phyloP scores from a whole-genome alignment of 306 rosid genomes.

The Acacia confusa region DNA sequence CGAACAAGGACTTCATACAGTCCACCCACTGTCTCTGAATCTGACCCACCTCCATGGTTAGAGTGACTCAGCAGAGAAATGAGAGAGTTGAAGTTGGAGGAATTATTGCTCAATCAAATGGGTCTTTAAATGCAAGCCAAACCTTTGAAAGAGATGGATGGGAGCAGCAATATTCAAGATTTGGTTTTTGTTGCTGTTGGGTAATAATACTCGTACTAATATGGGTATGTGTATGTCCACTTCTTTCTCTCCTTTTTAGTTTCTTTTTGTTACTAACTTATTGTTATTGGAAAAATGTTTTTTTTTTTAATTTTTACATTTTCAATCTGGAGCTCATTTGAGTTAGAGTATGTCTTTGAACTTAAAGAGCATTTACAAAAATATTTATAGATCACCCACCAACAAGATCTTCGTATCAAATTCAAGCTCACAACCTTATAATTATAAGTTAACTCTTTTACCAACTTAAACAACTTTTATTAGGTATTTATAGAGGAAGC shows the following conservation, averaged over 20 bases:
- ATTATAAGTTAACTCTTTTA: too few relatives aligned
- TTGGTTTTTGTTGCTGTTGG: conserved; percentile 18
- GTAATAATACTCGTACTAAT: not conserved
- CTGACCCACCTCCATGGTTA: conserved; percentile 83
- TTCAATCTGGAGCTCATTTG: too few relatives aligned
- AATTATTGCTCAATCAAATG: conserved; percentile 43
- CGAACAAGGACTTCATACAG: conserved; percentile 65
- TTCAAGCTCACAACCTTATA: too few relatives aligned
- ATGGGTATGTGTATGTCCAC: not conserved
- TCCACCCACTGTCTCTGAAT: conserved; percentile 90
- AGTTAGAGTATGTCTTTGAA: too few relatives aligned
- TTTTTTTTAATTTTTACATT: too few relatives aligned
- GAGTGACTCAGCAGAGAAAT: not conserved
- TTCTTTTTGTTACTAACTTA: not conserved
- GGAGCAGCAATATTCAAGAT: conserved; percentile 31
- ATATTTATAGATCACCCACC: too few relatives aligned
- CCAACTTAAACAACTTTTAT: too few relatives aligned
- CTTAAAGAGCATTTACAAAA: rapidly evolving
- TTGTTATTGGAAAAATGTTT: too few relatives aligned
- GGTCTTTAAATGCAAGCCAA: conserved; percentile 19
- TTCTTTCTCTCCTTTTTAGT: not conserved
- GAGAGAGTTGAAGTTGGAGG: conserved; percentile 32
- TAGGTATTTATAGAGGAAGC: too few relatives aligned
- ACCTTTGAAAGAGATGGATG: conserved; percentile 31
- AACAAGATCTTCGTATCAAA: too few relatives aligned